These are phyloP conservation scores for Clohesyomyces aquaticus DNA, from an alignment of 495 filamentous ascomycete genomes.

Conservation along the genomic window DNA sequence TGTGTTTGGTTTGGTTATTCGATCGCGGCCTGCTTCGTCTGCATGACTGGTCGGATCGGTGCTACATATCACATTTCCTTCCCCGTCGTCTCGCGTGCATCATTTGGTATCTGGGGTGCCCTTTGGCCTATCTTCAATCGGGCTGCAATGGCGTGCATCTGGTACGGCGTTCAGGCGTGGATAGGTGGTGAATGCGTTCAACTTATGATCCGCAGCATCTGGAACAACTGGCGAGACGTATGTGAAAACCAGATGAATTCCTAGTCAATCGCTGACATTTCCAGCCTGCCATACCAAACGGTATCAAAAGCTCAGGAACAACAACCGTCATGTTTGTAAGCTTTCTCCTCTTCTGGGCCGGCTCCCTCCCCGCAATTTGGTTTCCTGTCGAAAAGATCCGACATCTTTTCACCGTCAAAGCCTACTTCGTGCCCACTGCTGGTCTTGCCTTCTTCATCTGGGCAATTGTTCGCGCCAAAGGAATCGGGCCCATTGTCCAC, in stretches of 20 bases:
- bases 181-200: conserved; percentile 67
- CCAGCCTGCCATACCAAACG: conserved; percentile 62
- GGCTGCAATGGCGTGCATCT: conserved; percentile 78
- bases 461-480: conserved; percentile 80
- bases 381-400: conserved; percentile 74
- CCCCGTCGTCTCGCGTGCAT: conserved; percentile 46
- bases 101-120: conserved; percentile 50
- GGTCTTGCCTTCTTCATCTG: conserved; percentile 90
- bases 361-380: conserved; percentile 62
- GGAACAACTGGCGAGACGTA: conserved; percentile 41
- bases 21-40: conserved; percentile 75
- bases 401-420: conserved; percentile 91
- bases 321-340: conserved; percentile 68
- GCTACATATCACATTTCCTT: conserved; percentile 51
- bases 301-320: conserved; percentile 69
- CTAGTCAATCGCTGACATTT: conserved; percentile 5
- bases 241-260: neutral
- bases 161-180: conserved; percentile 87
- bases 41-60: conserved; percentile 74
- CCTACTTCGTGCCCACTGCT: conserved; percentile 80
- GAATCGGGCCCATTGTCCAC: conserved; percentile 81
- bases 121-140: conserved; percentile 92
- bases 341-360: conserved; percentile 59
- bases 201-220: conserved; percentile 48
- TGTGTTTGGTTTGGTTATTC: conserved; percentile 74